Base-by-base conservation (phyloP, 352 stramenopile species). In the Globisporangium sylvaticum region DNA sequence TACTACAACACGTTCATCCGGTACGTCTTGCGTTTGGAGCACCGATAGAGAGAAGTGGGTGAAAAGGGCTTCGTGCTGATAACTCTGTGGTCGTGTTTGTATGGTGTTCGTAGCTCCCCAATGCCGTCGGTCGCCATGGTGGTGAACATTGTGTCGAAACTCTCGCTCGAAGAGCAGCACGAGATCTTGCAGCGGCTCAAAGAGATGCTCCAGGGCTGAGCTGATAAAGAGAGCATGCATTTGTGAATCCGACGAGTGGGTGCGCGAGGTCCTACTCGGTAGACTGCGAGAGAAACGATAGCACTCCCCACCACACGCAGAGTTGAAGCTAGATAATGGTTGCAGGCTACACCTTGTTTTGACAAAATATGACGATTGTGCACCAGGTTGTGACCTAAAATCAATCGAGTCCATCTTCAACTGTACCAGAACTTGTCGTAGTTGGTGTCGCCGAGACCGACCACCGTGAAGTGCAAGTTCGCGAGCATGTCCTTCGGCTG, bases 1-100 rank as follows among this genome's bases (percentile, higher is more conserved):
- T 98, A 99, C 83, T 98, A 98, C 80, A 97, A 97, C 74, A 98
- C 93, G 39, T 99, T 99, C 82, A 97, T 99, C 65, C 80, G 85
- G 87, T 93, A 76, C 42, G 80, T 32, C 31, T n/a, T 48, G 14
- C 39, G 4, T 20, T 48, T 48, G 39, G 4, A 48, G 14, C 4
- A 48, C 15, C 6, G 18, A 48, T 22, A 7, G 4, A 48, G 39
- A n/a, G 15, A n/a, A n/a, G 22, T 48, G 9, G 31, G 48, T 24
- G 25, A 37, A 18, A 18, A 58, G 0, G 6, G 5, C 24, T 32
- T 22, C 0, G 12, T 34, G 7, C 18, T 66, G 62, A 27, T 9
- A n/a, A 14, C 4, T 39, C 15, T 24, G 20, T 57, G 24, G 39
- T 31, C 22, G n/a, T 48, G 12, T 27, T 22, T 37, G 4, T 7